Evolutionary conservation across 2,329 filamentous ascomycete species (phyloP).

Genomic region (Fusarium sp.): DNA sequence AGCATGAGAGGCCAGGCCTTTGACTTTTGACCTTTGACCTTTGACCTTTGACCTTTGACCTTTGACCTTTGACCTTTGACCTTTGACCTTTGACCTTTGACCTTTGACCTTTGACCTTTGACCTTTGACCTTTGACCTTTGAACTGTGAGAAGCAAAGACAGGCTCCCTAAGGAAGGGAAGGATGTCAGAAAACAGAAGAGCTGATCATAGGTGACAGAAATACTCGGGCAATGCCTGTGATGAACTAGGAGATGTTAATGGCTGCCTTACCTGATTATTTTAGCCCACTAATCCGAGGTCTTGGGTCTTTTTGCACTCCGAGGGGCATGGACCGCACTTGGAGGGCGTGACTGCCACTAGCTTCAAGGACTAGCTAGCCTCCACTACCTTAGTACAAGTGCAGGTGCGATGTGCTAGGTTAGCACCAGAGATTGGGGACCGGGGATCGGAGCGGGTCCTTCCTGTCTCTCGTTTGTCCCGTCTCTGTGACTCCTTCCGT

Average conservation of each 20-base stretch:
- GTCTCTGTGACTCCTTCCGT: slow-evolving; percentile 28
- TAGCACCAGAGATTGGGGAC: slow-evolving; percentile 17
- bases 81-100: not conserved
- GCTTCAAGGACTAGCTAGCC: slow-evolving; percentile 11
- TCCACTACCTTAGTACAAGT: not conserved
- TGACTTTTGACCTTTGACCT: not conserved
- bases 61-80: not conserved
- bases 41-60: not conserved
- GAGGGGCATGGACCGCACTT: not conserved
- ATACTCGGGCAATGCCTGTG: not conserved
- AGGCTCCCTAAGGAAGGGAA: not conserved
- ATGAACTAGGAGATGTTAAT: too few relatives aligned
- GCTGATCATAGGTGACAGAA: not conserved
- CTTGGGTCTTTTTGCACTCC: not conserved
- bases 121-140: not conserved
- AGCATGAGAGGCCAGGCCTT: not conserved
- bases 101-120: not conserved
- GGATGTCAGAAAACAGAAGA: not conserved
- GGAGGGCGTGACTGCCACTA: slow-evolving; percentile 30
- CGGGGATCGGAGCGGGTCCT: slow-evolving; percentile 30
- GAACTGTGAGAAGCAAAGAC: not conserved
- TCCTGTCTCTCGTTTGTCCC: not conserved
- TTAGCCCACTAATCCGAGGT: not conserved
- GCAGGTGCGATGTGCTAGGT: slow-evolving; percentile 11
- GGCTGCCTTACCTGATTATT: not conserved